phyloP scores from a whole-genome alignment of 352 stramenopile species.

The Globisporangium echinulatum region DNA sequence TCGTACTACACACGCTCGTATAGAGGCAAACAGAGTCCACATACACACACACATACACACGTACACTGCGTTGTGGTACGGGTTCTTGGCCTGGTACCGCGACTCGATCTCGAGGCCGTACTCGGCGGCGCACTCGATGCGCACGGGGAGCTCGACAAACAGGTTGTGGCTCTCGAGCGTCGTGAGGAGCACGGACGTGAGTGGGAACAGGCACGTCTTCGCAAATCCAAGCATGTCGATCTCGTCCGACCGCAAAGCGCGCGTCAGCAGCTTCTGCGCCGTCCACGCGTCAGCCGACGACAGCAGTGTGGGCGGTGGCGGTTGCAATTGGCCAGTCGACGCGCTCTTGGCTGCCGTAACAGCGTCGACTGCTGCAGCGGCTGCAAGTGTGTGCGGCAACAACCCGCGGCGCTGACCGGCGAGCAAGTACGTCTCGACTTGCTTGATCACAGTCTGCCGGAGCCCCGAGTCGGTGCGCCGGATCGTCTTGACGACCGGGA shows the following conservation, averaged over 20 bases:
- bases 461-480: constrained; percentile 45
- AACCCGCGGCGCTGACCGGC: constrained; percentile 8
- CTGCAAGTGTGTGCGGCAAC: neutral
- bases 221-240: constrained; percentile 51
- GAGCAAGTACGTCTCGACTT: constrained; percentile 44
- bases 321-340: too few relatives aligned
- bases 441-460: constrained; percentile 40
- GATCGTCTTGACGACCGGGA: constrained; percentile 22
- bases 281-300: constrained; percentile 23
- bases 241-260: constrained; percentile 29
- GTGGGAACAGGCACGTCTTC: constrained; percentile 31
- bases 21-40: neutral
- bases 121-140: constrained; percentile 40
- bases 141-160: constrained; percentile 48
- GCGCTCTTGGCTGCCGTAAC: neutral
- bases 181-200: constrained; percentile 54
- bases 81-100: constrained; percentile 64
- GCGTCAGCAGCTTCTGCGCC: constrained; percentile 28
- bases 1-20: neutral
- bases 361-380: neutral
- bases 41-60: constrained; percentile 2
- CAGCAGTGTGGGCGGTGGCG: neutral
- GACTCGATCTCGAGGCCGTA: constrained; percentile 62
- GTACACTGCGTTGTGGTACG: constrained; percentile 76
- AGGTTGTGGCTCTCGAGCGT: constrained; percentile 62